Conservation (phyloP, 352 stramenopile genomes). For the Phytopythium boreale region DNA sequence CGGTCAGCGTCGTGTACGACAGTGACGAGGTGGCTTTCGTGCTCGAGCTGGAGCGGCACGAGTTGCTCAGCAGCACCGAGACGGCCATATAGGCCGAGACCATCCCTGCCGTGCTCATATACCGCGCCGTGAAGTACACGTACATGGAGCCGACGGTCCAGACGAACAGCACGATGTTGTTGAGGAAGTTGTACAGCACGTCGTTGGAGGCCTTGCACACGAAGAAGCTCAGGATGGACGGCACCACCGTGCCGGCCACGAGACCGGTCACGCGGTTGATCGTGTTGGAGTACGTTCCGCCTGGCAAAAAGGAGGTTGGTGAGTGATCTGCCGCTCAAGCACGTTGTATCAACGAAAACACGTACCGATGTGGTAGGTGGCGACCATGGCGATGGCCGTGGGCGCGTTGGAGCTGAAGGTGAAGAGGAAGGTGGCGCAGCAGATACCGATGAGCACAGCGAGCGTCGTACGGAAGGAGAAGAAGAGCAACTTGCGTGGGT, state of each 20-base stretch:
- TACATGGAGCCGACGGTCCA: conserved; percentile 74
- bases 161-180: conserved; percentile 57
- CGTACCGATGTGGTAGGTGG: conserved; percentile 52
- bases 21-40: conserved; percentile 24
- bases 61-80: conserved; percentile 53
- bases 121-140: conserved; percentile 58
- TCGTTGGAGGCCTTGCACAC: conserved; percentile 45
- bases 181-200: conserved; percentile 50
- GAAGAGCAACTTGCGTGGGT: conserved; percentile 41
- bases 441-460: conserved; percentile 52
- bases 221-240: conserved; percentile 73
- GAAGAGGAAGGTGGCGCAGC: conserved; percentile 70
- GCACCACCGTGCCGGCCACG: conserved; percentile 65
- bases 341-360: background rate
- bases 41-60: conserved; percentile 22
- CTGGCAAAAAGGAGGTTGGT: conserved; percentile 1
- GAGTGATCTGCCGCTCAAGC: too few species aligned
- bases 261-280: conserved; percentile 65
- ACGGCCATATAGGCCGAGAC: conserved; percentile 67
- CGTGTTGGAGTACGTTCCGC: conserved; percentile 64
- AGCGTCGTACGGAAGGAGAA: conserved; percentile 66
- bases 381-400: conserved; percentile 70
- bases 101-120: conserved; percentile 54
- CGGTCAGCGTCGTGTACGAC: conserved; percentile 60
- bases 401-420: conserved; percentile 61